Conservation (phyloP, 228 moss, liverwort and hornwort genomes). For the Sphagnum magellanicum region DNA sequence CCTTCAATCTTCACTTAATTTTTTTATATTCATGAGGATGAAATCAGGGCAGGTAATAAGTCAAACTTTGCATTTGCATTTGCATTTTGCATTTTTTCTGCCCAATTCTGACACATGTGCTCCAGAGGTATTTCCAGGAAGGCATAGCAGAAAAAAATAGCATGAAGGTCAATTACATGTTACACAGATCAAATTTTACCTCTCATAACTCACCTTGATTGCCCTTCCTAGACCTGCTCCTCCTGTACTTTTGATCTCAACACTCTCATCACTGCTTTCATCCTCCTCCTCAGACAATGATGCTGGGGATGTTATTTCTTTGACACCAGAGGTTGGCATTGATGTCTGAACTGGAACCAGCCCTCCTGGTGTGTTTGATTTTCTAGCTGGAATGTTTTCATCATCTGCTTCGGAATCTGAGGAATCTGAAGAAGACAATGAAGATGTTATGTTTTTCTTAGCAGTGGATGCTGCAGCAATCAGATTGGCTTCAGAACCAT, state of each 20-base stretch:
- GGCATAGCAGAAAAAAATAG: neutral
- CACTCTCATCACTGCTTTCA: constrained; percentile 66
- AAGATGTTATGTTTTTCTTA: neutral
- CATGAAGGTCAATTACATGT: neutral
- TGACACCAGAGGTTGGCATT: too few species aligned
- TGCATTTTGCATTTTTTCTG: too few species aligned
- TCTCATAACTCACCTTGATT: constrained; percentile 7
- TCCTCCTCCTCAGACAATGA: constrained; percentile 13
- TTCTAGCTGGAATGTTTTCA: neutral
- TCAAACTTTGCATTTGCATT: too few species aligned
- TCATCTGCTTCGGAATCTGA: constrained; percentile 11
- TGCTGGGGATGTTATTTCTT: neutral
- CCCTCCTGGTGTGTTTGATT: neutral
- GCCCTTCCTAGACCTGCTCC: constrained; percentile 1
- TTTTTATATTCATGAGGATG: too few species aligned
- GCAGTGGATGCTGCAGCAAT: neutral
- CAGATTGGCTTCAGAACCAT: constrained; percentile 1
- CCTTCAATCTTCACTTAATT: too few species aligned
- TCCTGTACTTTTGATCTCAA: constrained; percentile 36
- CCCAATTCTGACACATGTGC: too few species aligned
- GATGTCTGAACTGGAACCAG: too few species aligned
- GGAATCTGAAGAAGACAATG: constrained; percentile 9
- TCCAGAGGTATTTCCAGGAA: too few species aligned
- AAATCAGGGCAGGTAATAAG: too few species aligned
- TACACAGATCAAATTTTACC: neutral